Evolutionary conservation across 805 yeast genomes (phyloP).

Genomic region (Candida germanica): DNA sequence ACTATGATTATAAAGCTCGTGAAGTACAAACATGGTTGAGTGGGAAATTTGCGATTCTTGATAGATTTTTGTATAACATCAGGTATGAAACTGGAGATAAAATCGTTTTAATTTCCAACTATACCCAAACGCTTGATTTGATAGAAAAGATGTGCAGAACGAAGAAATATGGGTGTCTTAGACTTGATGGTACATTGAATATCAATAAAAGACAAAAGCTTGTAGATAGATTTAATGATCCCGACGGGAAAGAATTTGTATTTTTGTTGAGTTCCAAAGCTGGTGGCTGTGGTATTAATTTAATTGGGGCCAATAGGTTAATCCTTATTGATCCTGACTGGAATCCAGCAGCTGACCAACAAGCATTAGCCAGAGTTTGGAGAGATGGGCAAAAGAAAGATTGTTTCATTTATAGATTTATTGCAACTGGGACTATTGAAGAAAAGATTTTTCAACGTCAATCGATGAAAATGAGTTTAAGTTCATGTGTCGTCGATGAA

Average conservation of each 20-base stretch:
- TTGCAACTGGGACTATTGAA: slow-evolving; percentile 92
- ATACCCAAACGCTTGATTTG: slow-evolving; percentile 89
- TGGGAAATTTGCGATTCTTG: slow-evolving; percentile 82
- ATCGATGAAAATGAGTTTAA: slow-evolving; percentile 85
- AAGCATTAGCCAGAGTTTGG: slow-evolving; percentile 97
- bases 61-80: slow-evolving; percentile 77
- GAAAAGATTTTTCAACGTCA: slow-evolving; percentile 96
- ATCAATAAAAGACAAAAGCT: slow-evolving; percentile 90
- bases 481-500: slow-evolving; percentile 96
- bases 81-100: slow-evolving; percentile 84
- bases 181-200: slow-evolving; percentile 91
- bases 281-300: slow-evolving; percentile 97
- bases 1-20: slow-evolving; percentile 61
- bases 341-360: slow-evolving; percentile 99
- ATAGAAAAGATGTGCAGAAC: slow-evolving; percentile 82
- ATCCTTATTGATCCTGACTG: slow-evolving; percentile 89
- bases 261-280: slow-evolving; percentile 92
- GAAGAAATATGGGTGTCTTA: slow-evolving; percentile 68
- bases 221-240: slow-evolving; percentile 89
- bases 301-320: slow-evolving; percentile 92
- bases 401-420: slow-evolving; percentile 91
- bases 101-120: slow-evolving; percentile 90
- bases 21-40: slow-evolving; percentile 79
- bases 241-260: slow-evolving; percentile 82
- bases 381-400: slow-evolving; percentile 98